Conservation (phyloP, 345 rosid genomes). For the Cardamine occulta region DNA sequence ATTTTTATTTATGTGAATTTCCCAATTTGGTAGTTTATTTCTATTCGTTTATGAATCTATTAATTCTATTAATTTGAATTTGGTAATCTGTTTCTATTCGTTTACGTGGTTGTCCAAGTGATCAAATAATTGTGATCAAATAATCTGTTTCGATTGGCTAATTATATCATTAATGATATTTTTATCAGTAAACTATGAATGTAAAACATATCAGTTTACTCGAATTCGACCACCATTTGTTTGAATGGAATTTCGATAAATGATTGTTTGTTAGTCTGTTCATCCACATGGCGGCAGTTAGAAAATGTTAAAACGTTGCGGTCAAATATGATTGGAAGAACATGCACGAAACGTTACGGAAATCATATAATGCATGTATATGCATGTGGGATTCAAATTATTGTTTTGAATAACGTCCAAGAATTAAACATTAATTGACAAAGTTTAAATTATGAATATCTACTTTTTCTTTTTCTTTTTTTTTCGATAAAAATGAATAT, state of each 20-base stretch:
- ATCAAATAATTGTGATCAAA: too few relatives aligned
- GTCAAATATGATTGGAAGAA: conserved; percentile 42
- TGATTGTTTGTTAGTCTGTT: neutral
- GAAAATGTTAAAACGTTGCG: conserved; percentile 21
- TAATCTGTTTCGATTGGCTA: neutral
- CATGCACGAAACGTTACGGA: conserved; percentile 32
- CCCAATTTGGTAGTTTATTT: neutral
- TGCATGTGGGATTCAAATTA: conserved; percentile 43
- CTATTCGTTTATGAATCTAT: neutral
- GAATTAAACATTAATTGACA: conserved; percentile 13
- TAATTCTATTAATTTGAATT: too few relatives aligned
- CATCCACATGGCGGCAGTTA: conserved; percentile 11
- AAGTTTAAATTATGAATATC: neutral
- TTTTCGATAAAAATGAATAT: too few relatives aligned
- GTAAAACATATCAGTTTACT: neutral
- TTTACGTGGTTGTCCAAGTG: neutral
- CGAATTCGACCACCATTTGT: neutral
- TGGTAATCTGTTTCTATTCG: neutral
- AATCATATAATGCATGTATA: conserved; percentile 17
- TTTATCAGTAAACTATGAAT: neutral
- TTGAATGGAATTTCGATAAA: neutral
- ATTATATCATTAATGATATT: neutral
- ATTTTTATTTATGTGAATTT: neutral
- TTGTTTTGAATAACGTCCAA: conserved; percentile 41
- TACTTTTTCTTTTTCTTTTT: too few relatives aligned